These are phyloP conservation scores for Fusarium pilosicola DNA, from an alignment of 2,329 filamentous ascomycete genomes.

Conservation along the genomic window DNA sequence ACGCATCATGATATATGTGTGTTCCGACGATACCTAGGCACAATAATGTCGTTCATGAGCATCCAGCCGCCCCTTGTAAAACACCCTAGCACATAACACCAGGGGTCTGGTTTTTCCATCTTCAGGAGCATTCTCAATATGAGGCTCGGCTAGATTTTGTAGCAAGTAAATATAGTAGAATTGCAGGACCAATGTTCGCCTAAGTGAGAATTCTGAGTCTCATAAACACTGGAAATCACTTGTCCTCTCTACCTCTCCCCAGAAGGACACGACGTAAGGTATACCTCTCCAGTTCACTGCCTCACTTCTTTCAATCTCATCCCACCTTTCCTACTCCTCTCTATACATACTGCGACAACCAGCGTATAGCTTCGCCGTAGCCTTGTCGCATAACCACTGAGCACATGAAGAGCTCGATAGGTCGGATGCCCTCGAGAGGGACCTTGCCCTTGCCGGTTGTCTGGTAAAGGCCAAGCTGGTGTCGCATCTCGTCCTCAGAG, in stretches of 20 bases:
- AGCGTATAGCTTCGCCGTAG: conserved; percentile 90
- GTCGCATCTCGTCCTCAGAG: conserved; percentile 92
- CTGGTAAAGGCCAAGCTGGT: conserved; percentile 93
- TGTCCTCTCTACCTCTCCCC: conserved; percentile 25
- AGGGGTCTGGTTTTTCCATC: conserved; percentile 21
- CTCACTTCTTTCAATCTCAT: conserved; percentile 4
- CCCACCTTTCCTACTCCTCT: conserved; percentile 49
- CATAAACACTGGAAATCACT: conserved; percentile 45
- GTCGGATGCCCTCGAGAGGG: conserved; percentile 88
- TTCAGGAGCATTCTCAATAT: background rate
- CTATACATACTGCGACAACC: conserved; percentile 93
- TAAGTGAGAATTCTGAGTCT: conserved; percentile 50
- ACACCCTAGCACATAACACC: conserved; percentile 19
- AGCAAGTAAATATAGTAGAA: conserved; percentile 41
- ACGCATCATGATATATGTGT: conserved; percentile 17
- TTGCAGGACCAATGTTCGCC: conserved; percentile 50
- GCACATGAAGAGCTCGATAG: conserved; percentile 99
- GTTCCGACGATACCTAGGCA: background rate
- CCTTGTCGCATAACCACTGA: conserved; percentile 98
- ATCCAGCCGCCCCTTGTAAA: conserved; percentile 15
- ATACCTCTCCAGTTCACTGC: conserved; percentile 28
- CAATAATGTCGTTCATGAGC: conserved; percentile 13
- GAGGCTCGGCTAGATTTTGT: background rate
- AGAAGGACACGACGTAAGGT: conserved; percentile 32
- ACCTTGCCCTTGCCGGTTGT: conserved; percentile 97